Conservation (phyloP, 129 eudicot genomes). For the Flaveria brownii region DNA sequence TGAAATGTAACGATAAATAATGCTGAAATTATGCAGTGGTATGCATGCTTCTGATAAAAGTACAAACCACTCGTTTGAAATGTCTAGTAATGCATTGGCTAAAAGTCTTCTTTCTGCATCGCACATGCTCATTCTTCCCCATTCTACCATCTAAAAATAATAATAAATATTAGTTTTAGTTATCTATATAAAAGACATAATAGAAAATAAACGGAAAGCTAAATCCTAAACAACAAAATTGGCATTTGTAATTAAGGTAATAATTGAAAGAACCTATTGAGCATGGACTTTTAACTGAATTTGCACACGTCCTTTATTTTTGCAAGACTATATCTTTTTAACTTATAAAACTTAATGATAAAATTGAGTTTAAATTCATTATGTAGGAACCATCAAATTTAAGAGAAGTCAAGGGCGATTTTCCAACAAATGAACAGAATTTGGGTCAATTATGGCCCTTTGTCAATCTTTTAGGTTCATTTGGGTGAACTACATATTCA, state of each 20-base stretch:
- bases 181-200: neutral
- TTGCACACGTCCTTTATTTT: neutral
- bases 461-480: neutral
- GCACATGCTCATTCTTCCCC: slow-evolving; percentile 90
- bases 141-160: slow-evolving; percentile 56
- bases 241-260: neutral
- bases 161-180: neutral
- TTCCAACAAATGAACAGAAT: neutral
- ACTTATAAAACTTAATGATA: neutral
- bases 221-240: neutral
- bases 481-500: neutral
- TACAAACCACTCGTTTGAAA: slow-evolving; percentile 80
- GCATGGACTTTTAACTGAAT: neutral
- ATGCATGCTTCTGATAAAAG: slow-evolving; percentile 88
- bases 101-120: slow-evolving; percentile 87
- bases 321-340: neutral
- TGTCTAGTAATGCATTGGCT: slow-evolving; percentile 80
- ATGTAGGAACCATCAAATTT: neutral
- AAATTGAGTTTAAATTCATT: neutral
- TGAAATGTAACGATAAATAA: slow-evolving; percentile 58
- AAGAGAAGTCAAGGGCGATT: neutral
- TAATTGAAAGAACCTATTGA: neutral
- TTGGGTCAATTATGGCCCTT: neutral
- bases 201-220: no score
- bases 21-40: slow-evolving; percentile 71